These are phyloP conservation scores for Fennellomyces sp. DNA, from an alignment of 371 early-diverging fungal genomes.

Conservation along the genomic window DNA sequence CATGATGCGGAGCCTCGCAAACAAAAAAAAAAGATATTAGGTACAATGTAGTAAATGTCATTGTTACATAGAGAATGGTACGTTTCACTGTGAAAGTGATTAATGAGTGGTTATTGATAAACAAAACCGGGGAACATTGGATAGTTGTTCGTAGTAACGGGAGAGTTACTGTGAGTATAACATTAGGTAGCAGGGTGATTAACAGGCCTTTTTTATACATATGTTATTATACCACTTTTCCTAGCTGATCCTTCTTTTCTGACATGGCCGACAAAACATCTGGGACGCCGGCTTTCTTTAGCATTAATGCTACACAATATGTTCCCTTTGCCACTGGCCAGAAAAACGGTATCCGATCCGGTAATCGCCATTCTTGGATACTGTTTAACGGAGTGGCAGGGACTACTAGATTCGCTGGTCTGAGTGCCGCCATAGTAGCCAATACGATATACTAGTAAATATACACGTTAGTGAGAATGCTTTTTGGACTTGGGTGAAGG, in stretches of 20 bases:
- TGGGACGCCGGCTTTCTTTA: background rate
- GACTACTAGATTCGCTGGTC: slow-evolving; percentile 16
- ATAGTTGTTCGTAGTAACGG: no score
- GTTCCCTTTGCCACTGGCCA: slow-evolving; percentile 7
- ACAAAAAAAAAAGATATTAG: no score
- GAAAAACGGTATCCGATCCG: slow-evolving; percentile 14
- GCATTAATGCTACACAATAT: background rate
- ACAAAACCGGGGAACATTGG: no score
- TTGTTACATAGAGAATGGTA: no score
- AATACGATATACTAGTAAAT: slow-evolving; percentile 55
- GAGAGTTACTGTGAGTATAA: no score
- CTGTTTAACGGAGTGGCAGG: background rate
- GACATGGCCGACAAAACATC: background rate
- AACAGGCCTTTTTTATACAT: background rate
- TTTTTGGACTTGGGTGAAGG: no score
- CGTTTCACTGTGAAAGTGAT: no score
- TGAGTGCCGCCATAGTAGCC: slow-evolving; percentile 40
- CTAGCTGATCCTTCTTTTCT: slow-evolving; percentile 15
- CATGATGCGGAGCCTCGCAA: no score
- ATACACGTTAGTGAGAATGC: no score
- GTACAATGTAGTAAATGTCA: no score
- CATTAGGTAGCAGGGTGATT: no score
- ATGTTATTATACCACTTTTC: slow-evolving; percentile 12
- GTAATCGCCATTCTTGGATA: background rate
- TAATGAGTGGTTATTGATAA: no score